These are phyloP conservation scores for Hericium coralloides DNA, from an alignment of 768 basidiomycete genomes.

Conservation along the genomic window DNA sequence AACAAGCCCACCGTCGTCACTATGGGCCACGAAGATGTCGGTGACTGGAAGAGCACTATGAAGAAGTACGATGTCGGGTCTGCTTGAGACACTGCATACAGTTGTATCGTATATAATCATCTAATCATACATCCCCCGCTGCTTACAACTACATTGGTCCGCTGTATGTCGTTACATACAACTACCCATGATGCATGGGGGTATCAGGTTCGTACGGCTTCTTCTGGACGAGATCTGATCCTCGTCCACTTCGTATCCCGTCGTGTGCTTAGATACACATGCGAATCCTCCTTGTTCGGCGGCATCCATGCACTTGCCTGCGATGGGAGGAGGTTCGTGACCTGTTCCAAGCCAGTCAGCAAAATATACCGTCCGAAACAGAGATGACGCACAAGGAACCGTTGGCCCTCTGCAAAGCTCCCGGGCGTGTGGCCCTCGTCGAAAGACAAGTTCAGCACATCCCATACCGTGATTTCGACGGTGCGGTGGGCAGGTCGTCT, in stretches of 20 bases:
- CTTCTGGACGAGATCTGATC: background rate
- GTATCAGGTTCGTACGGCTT: too few relatives aligned
- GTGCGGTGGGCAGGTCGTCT: slow-evolving; percentile 7
- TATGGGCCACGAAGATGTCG: slow-evolving; percentile 76
- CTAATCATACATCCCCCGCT: background rate
- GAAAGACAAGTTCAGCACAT: slow-evolving; percentile 8
- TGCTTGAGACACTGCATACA: background rate
- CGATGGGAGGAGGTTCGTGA: slow-evolving; percentile 66
- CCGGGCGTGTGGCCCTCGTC: slow-evolving; percentile 5
- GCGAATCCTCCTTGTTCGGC: slow-evolving; percentile 34
- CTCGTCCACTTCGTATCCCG: slow-evolving; percentile 57
- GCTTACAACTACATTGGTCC: background rate
- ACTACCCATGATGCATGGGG: background rate
- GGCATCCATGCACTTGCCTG: slow-evolving; percentile 68
- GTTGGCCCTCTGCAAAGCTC: slow-evolving; percentile 9
- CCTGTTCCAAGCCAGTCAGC: slow-evolving; percentile 18
- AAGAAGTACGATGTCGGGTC: slow-evolving; percentile 57
- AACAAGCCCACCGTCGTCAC: slow-evolving; percentile 71
- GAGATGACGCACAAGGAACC: slow-evolving; percentile 5
- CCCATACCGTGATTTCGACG: slow-evolving; percentile 13
- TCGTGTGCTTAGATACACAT: slow-evolving; percentile 63
- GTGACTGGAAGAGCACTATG: slow-evolving; percentile 54
- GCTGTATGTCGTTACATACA: background rate
- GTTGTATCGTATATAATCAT: background rate
- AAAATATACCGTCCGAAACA: background rate